Conservation (phyloP, 257 asterid species). For the Fraxinus excelsior region DNA sequence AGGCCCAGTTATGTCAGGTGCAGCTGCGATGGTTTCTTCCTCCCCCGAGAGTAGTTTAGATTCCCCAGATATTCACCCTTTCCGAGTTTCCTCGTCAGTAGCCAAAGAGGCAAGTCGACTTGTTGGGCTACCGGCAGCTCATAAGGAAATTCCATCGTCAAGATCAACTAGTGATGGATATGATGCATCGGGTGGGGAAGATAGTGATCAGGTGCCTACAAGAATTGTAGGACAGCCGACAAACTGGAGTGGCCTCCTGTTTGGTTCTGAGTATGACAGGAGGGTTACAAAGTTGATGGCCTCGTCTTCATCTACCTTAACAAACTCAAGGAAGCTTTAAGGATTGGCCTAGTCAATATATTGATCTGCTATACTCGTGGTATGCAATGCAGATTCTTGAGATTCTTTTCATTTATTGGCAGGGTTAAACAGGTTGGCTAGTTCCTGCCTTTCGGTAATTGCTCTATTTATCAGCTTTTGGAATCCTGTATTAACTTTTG, state of each 20-base stretch:
- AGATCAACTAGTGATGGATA: conserved; percentile 95
- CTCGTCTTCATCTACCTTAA: conserved; percentile 56
- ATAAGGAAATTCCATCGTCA: conserved; percentile 58
- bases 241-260: conserved; percentile 73
- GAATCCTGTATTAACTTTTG: conserved; percentile 16
- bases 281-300: conserved; percentile 33
- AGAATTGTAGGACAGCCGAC: conserved; percentile 56
- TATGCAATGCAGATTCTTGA: conserved; percentile 21
- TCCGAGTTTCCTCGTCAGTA: conserved; percentile 61
- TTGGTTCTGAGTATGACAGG: conserved; percentile 67
- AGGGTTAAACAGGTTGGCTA: too few species aligned
- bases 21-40: conserved; percentile 57
- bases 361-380: not conserved
- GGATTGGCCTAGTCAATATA: not conserved
- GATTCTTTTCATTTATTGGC: conserved; percentile 23
- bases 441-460: too few species aligned
- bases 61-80: conserved; percentile 80
- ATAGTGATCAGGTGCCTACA: conserved; percentile 79
- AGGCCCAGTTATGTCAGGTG: conserved; percentile 39
- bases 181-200: conserved; percentile 99
- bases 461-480: conserved; percentile 2
- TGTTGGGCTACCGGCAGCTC: conserved; percentile 47
- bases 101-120: conserved; percentile 59
- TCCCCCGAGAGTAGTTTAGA: conserved; percentile 92
- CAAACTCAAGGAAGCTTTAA: conserved; percentile 53